Percentiles rank a stretch among this genome's conserved stretches.
These are phyloP conservation scores for Anthracocystis setariae DNA, from an alignment of 1,284 basidiomycete genomes.

Conservation along the genomic window DNA sequence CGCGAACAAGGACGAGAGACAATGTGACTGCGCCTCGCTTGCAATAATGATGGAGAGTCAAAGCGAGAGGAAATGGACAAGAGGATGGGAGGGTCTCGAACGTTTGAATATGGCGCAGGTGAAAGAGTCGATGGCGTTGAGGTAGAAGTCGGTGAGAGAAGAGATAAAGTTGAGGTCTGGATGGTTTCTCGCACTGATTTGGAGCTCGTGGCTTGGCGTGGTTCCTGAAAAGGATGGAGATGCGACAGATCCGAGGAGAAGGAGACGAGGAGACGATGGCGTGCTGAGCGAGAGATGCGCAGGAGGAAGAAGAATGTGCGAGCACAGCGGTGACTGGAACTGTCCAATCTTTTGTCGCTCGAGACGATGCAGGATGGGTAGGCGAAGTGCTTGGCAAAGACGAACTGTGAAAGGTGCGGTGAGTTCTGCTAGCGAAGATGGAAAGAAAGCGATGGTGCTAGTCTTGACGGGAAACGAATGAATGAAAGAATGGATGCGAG, in stretches of 20 bases:
- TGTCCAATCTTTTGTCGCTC: background rate
- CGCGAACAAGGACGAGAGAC: too few species aligned
- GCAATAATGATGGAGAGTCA: background rate
- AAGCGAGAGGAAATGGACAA: background rate
- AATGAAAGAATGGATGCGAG: background rate
- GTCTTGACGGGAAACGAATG: constrained; percentile 12
- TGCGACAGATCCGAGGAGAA: too few species aligned
- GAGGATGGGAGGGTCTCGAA: background rate
- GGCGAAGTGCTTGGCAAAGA: background rate
- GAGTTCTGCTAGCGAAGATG: background rate
- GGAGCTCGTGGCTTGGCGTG: constrained; percentile 14
- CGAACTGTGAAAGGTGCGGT: background rate
- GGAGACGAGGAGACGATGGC: constrained; percentile 7
- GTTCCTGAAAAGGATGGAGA: constrained; percentile 33
- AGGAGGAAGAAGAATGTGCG: background rate
- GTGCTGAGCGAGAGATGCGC: constrained; percentile 8
- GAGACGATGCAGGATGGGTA: background rate
- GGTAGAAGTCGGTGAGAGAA: background rate
- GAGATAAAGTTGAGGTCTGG: constrained; percentile 3
- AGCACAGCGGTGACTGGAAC: too few species aligned
- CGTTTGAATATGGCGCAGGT: background rate
- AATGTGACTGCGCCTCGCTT: background rate
- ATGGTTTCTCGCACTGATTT: background rate
- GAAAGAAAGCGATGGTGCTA: constrained; percentile 10
- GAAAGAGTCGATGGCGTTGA: background rate